A percentile compares a stretch with the other conserved stretches of the same genome.
These are phyloP conservation scores for Hanseniaspora pseudoguilliermondii DNA, from an alignment of 805 yeast genomes.

Conservation along the genomic window DNA sequence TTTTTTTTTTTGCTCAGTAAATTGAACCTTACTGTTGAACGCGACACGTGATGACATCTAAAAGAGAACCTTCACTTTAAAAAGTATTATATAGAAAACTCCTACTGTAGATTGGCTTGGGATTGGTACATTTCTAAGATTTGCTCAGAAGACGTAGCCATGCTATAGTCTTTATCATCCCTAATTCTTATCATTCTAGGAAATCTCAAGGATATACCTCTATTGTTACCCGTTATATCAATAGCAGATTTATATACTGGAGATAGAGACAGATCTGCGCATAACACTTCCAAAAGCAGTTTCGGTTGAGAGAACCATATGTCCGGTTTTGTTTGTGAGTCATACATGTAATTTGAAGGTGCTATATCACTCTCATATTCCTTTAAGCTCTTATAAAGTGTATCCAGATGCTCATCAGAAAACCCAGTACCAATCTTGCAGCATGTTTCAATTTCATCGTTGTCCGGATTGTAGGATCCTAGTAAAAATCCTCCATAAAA, in stretches of 20 bases:
- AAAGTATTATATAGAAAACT: not conserved
- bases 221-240: conserved; percentile 41
- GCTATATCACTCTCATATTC: conserved; percentile 56
- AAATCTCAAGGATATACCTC: conserved; percentile 77
- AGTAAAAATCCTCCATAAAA: conserved; percentile 87
- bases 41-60: not conserved
- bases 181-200: conserved; percentile 76
- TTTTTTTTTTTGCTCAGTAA: too few relatives aligned
- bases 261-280: conserved; percentile 80
- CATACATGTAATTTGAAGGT: conserved; percentile 55
- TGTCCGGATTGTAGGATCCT: conserved; percentile 80
- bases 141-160: conserved; percentile 76
- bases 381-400: conserved; percentile 46
- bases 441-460: conserved; percentile 86
- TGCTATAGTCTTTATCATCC: conserved; percentile 76
- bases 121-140: conserved; percentile 69
- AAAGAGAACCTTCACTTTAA: not conserved
- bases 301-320: conserved; percentile 84
- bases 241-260: conserved; percentile 83
- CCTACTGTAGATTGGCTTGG: conserved; percentile 36
- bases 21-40: not conserved
- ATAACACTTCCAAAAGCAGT: conserved; percentile 69
- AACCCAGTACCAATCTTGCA: conserved; percentile 98
- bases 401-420: conserved; percentile 65
- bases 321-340: conserved; percentile 67